These are phyloP conservation scores for Sphagnum contortum DNA, from an alignment of 225 moss, liverwort and hornwort species.

Conservation along the genomic window DNA sequence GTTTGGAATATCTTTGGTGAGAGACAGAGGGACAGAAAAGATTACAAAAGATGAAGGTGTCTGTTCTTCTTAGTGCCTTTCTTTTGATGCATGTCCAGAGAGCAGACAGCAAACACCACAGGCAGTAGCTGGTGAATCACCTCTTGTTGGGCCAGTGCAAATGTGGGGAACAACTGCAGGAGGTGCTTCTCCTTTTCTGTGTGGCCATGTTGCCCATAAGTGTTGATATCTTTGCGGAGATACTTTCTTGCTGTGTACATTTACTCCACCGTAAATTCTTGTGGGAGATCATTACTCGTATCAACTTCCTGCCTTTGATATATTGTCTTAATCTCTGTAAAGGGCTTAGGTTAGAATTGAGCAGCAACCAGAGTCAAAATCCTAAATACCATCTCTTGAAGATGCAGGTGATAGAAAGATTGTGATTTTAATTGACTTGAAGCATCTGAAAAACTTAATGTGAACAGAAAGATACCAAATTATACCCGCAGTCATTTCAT, in stretches of 20 bases:
- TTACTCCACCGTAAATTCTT: no score
- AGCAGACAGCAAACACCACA: constrained; percentile 14
- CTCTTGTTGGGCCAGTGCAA: constrained; percentile 33
- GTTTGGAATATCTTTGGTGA: not conserved
- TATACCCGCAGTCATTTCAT: no score
- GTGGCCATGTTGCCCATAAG: not conserved
- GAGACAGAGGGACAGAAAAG: not conserved
- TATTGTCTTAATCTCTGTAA: not conserved
- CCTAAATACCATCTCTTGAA: not conserved
- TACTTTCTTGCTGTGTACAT: no score
- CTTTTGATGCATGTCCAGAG: constrained; percentile 6
- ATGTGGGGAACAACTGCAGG: constrained; percentile 39
- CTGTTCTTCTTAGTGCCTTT: not conserved
- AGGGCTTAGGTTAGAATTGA: not conserved
- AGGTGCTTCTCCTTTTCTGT: constrained; percentile 12
- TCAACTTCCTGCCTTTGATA: not conserved
- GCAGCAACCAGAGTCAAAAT: no score
- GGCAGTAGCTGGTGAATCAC: constrained; percentile 26
- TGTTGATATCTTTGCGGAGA: no score
- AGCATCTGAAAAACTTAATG: not conserved
- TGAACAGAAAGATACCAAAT: no score
- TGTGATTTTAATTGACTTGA: not conserved
- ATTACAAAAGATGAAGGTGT: not conserved
- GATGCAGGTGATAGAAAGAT: not conserved
- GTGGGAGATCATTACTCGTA: no score